Conservation (phyloP, 116 monocot species). For the Thalassia testudinum region DNA sequence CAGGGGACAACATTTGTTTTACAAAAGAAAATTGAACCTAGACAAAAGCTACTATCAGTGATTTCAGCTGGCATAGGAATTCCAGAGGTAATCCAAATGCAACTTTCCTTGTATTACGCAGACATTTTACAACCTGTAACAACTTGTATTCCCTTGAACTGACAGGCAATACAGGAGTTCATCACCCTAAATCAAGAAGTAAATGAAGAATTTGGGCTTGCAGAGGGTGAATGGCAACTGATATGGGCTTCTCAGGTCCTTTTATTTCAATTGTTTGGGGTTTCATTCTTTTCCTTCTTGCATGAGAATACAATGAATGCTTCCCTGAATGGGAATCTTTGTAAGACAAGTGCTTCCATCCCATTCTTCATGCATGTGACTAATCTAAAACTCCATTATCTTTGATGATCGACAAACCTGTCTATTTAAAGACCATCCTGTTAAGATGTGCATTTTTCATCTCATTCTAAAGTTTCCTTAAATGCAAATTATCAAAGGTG, state of each 20-base stretch:
- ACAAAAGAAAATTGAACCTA: slow-evolving; percentile 72
- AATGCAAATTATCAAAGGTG: no score
- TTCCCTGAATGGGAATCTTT: no score
- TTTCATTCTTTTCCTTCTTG: not conserved
- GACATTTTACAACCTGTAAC: not conserved
- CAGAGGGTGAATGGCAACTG: slow-evolving; percentile 85
- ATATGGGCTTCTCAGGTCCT: slow-evolving; percentile 82
- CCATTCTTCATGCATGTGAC: no score
- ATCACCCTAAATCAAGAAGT: slow-evolving; percentile 15
- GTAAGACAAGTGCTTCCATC: no score
- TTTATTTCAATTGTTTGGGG: not conserved
- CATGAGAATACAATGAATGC: no score
- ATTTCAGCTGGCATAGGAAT: slow-evolving; percentile 50
- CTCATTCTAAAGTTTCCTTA: no score
- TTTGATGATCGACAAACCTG: no score
- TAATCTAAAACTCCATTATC: no score
- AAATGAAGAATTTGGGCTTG: slow-evolving; percentile 14
- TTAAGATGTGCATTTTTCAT: no score
- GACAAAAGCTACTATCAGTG: slow-evolving; percentile 65
- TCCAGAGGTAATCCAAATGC: slow-evolving; percentile 23
- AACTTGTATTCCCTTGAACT: not conserved
- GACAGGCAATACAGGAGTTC: slow-evolving; percentile 63
- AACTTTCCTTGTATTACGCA: no score
- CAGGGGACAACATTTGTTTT: slow-evolving; percentile 97
- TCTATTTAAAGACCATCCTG: no score